Percentiles rank a stretch among this genome's conserved stretches.
Conservation (phyloP, 1,284 basidiomycete species). For the Ceratobasidium sp. region DNA sequence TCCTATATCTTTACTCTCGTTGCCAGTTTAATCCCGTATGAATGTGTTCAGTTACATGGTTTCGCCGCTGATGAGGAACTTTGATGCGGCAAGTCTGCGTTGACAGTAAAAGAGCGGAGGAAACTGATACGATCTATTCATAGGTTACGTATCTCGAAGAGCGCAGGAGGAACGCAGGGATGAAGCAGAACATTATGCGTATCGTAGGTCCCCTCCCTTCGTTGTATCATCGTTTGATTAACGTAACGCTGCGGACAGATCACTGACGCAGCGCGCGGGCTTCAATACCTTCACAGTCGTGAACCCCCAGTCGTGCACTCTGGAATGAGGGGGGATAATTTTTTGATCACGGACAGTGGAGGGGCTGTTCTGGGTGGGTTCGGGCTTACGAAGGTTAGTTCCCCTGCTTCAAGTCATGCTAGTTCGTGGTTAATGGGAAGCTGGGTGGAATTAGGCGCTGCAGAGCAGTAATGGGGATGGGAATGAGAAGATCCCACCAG, state of each 20-base stretch:
- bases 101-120: neutral
- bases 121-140: neutral
- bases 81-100: constrained; percentile 15
- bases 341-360: constrained; percentile 30
- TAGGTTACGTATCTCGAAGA: constrained; percentile 33
- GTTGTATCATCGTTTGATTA: too few species aligned
- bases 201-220: constrained; percentile 16
- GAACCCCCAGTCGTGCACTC: constrained; percentile 34
- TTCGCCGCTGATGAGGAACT: constrained; percentile 35
- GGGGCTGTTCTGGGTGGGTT: constrained; percentile 35
- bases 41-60: constrained; percentile 40
- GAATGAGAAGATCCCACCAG: neutral
- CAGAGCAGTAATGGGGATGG: neutral
- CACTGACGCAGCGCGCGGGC: constrained; percentile 33
- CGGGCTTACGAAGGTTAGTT: constrained; percentile 32
- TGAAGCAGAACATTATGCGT: constrained; percentile 34
- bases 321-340: constrained; percentile 39
- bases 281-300: constrained; percentile 26
- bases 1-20: too few species aligned
- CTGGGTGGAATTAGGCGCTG: neutral
- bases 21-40: too few species aligned
- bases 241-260: neutral
- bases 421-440: neutral
- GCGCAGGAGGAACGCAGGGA: neutral
- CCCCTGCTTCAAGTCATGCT: too few species aligned